phyloP scores from a whole-genome alignment of 495 filamentous ascomycete genomes.

The Hypoxylon fragiforme region DNA sequence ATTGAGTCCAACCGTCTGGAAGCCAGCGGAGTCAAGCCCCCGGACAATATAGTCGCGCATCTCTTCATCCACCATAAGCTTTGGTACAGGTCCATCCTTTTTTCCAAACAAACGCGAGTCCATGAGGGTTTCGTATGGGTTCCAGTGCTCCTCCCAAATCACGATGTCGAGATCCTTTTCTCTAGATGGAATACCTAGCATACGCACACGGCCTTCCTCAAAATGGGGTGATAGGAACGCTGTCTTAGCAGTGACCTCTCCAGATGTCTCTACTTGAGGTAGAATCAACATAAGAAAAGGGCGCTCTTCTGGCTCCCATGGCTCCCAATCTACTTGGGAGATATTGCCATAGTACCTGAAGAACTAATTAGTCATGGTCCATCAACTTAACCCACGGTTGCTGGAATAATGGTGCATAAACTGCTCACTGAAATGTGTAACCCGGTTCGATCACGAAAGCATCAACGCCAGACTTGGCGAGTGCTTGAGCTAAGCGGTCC shows the following conservation, averaged over 20 bases:
- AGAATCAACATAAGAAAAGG: slow-evolving; percentile 59
- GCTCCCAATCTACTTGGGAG: slow-evolving; percentile 59
- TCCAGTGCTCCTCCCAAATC: slow-evolving; percentile 61
- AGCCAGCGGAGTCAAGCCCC: slow-evolving; percentile 50
- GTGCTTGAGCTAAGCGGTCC: slow-evolving; percentile 51
- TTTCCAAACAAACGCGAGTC: slow-evolving; percentile 34
- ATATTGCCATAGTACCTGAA: slow-evolving; percentile 56
- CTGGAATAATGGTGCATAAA: no score
- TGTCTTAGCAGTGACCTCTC: slow-evolving; percentile 50
- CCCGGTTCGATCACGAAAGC: slow-evolving; percentile 60
- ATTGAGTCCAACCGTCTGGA: slow-evolving; percentile 50
- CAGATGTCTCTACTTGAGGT: slow-evolving; percentile 38
- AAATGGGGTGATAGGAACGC: slow-evolving; percentile 57
- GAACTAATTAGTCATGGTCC: background rate
- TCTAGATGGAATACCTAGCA: slow-evolving; percentile 55
- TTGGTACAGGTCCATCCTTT: background rate
- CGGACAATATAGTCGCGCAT: slow-evolving; percentile 60
- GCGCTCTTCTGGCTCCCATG: slow-evolving; percentile 62
- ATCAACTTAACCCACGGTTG: no score
- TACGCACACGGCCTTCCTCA: slow-evolving; percentile 55
- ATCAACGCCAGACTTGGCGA: slow-evolving; percentile 48
- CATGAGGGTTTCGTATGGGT: slow-evolving; percentile 54
- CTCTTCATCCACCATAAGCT: slow-evolving; percentile 61
- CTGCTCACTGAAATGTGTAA: slow-evolving; percentile 54
- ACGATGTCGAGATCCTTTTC: slow-evolving; percentile 49